Evolutionary conservation across 345 rosid genomes (phyloP), one percentile per base, ranked within the genome.

Genomic region (Limnanthes douglasii): DNA sequence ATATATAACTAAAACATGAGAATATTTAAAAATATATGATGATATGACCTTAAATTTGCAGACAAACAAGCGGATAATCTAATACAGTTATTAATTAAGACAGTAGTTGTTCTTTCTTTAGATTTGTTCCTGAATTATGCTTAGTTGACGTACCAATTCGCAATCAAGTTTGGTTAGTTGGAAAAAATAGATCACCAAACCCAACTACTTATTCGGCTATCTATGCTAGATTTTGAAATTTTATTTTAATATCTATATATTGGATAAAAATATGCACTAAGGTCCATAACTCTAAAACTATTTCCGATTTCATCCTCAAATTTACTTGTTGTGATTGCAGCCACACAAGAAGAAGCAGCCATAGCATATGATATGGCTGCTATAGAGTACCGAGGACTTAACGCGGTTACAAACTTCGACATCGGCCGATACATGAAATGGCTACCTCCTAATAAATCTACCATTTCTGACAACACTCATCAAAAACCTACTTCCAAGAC

Each of bases 271-370:
- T n/a, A n/a, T n/a, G n/a, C n/a, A n/a, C n/a, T n/a, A n/a, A n/a
- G n/a, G n/a, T n/a, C n/a, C n/a, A n/a, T n/a, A n/a, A n/a, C n/a
- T n/a, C n/a, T n/a, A n/a, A n/a, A n/a, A n/a, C n/a, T n/a, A n/a
- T n/a, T n/a, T n/a, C n/a, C n/a, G n/a, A n/a, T n/a, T n/a, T n/a
- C n/a, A n/a, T n/a, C n/a, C 39, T 5, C 5, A 22, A 18, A 16
- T 6, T 47, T 40, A 28, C 6, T 15, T 16, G 11, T 5, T 41
- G 6, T 44, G 6, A 34, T 39, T 47, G 24, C 75, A 86, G 97
- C 94, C 7, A 86, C 96, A 2, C 96, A 86, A 49, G 97, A 86
- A 55, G 97, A 86, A 69, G 97, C 94, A 11, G 97, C 94, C 24
- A 63, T 68, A 0, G 97, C 97, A 6, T 82, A 86, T 27, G 97